phyloP scores from a whole-genome alignment of 2,329 filamentous ascomycete genomes.

The Amauroascus verrucosus region DNA sequence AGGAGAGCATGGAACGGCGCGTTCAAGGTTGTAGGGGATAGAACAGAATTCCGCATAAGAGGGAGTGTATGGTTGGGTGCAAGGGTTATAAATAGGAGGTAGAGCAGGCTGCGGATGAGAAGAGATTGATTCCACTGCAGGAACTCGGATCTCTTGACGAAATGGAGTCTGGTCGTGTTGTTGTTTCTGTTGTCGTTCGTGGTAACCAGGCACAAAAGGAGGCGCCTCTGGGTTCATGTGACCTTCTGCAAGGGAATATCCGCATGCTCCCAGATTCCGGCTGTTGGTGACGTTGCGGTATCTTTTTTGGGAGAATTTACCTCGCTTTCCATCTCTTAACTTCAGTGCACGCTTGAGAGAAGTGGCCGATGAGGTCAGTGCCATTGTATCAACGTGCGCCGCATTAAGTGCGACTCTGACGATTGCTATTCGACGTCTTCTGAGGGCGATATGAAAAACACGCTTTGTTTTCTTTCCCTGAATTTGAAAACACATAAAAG shows the following conservation, averaged over 20 bases:
- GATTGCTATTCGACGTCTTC: background rate
- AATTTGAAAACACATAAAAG: background rate
- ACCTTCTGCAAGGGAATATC: constrained; percentile 1
- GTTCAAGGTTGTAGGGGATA: background rate
- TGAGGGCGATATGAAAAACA: background rate
- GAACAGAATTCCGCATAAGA: background rate
- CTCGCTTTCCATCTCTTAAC: background rate
- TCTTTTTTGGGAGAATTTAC: too few species aligned
- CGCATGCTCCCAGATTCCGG: background rate
- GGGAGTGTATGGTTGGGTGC: background rate
- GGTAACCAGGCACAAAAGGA: constrained; percentile 5
- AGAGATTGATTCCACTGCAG: background rate
- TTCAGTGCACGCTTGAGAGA: background rate
- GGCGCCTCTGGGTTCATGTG: constrained; percentile 9
- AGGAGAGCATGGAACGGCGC: background rate
- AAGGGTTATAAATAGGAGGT: background rate
- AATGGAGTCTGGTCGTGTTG: background rate
- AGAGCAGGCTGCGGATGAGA: background rate
- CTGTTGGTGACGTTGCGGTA: background rate
- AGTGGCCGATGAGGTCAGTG: background rate
- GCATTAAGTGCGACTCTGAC: background rate
- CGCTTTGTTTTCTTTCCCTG: background rate
- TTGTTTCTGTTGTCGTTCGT: background rate
- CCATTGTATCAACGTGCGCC: too few species aligned
- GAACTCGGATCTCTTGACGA: background rate